These are phyloP conservation scores for Pulveroboletus frians DNA, from an alignment of 768 basidiomycete genomes.

Conservation along the genomic window DNA sequence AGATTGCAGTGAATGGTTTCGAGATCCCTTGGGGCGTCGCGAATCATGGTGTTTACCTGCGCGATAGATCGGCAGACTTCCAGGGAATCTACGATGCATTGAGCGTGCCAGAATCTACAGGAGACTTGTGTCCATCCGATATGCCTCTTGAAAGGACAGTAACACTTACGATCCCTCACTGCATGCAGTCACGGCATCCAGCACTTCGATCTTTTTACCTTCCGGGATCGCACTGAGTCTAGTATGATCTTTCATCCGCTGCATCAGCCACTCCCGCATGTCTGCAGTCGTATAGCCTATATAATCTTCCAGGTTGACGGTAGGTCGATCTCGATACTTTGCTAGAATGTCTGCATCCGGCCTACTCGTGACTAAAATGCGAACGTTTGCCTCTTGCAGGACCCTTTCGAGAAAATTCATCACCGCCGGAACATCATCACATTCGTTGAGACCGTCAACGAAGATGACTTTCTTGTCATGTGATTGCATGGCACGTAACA, in stretches of 20 bases:
- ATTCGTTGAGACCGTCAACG: constrained; percentile 25
- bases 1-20: constrained; percentile 19
- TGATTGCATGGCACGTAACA: constrained; percentile 19
- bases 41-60: constrained; percentile 19
- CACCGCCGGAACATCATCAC: constrained; percentile 16
- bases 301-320: constrained; percentile 21
- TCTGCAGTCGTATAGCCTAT: constrained; percentile 16
- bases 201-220: constrained; percentile 18
- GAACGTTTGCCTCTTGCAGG: constrained; percentile 21
- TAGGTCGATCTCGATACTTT: constrained; percentile 17
- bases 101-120: constrained; percentile 26
- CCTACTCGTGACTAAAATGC: constrained; percentile 21
- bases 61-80: constrained; percentile 23
- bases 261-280: constrained; percentile 24
- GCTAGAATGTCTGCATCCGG: constrained; percentile 17
- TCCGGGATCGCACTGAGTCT: constrained; percentile 22
- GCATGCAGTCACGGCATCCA: constrained; percentile 10
- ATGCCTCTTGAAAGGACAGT: background rate
- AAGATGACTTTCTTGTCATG: constrained; percentile 22
- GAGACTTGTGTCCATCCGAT: background rate
- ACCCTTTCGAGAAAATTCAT: constrained; percentile 22
- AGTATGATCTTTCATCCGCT: constrained; percentile 22
- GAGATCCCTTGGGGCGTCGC: constrained; percentile 16
- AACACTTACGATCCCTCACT: constrained; percentile 19
- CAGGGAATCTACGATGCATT: constrained; percentile 25